A percentile compares a stretch with the other conserved stretches of the same genome.
Evolutionary conservation across 75 land plant species (phyloP).

Genomic region (Gnetum montanum): DNA sequence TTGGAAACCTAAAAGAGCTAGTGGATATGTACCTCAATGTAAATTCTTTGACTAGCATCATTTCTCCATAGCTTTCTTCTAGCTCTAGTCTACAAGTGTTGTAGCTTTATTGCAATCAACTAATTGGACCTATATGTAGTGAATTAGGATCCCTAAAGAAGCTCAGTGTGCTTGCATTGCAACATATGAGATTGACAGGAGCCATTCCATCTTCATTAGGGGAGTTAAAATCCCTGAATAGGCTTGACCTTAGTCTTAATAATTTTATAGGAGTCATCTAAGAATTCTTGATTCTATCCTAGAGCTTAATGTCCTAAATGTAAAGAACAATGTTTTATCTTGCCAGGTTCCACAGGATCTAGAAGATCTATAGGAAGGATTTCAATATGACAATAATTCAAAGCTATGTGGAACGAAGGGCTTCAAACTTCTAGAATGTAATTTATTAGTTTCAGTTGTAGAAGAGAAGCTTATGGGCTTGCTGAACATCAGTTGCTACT

Average conservation of each 20-base stretch:
- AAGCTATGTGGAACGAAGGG: slow-evolving; percentile 16
- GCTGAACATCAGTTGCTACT: too few species aligned
- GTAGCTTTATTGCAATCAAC: slow-evolving; percentile 26
- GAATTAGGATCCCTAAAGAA: slow-evolving; percentile 11
- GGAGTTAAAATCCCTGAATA: slow-evolving; percentile 2
- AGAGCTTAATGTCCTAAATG: too few species aligned
- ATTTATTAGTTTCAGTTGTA: background rate
- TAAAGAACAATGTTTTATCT: background rate
- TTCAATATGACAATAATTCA: slow-evolving; percentile 14
- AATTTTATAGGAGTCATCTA: background rate
- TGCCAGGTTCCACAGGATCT: slow-evolving; percentile 7
- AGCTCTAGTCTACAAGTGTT: slow-evolving; percentile 29
- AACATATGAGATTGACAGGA: slow-evolving; percentile 12
- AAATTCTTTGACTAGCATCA: slow-evolving; percentile 21
- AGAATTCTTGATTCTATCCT: background rate
- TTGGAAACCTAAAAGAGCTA: slow-evolving; percentile 13
- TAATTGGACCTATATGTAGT: slow-evolving; percentile 10
- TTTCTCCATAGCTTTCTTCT: slow-evolving; percentile 26
- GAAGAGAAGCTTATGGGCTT: slow-evolving; percentile 25
- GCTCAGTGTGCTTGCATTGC: slow-evolving; percentile 9
- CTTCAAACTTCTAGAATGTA: slow-evolving; percentile 8
- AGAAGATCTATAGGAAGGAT: slow-evolving; percentile 10
- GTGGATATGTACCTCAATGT: slow-evolving; percentile 28
- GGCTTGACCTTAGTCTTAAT: slow-evolving; percentile 7
- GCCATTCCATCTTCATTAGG: slow-evolving; percentile 20